Evolutionary conservation across 2,329 filamentous ascomycete genomes (phyloP), one percentile per base, ranked within the genome.

Genomic region (Ophiostoma perfectum): DNA sequence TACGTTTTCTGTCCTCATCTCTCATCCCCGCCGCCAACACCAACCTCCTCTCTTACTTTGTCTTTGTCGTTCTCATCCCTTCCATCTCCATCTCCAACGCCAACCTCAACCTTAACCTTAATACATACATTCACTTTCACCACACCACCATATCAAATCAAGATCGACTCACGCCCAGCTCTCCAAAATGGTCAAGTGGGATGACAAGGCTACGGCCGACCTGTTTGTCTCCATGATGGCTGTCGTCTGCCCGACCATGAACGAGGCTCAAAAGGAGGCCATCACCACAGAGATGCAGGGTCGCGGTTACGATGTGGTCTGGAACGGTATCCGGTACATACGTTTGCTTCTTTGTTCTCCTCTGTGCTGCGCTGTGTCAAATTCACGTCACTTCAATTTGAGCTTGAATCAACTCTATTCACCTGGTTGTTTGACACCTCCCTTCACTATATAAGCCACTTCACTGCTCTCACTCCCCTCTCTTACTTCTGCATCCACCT

Each of bases 261-360:
- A 67, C 5, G 67, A 68, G 11, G 73, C 73, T 14, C 72, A 77
- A 55, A 75, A 77, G 67, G 71, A 68, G 0, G 65, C 69, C 7
- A 71, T 76, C 11, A 72, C 73, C 11, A 9, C 18, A 1, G 66
- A 73, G 65, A 74, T 76, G 74, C 49, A 69, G 0, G n/a, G 16
- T 0, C 73, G 71, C 1, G 74, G 75, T 11, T 72, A 74, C 55
- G 70, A 74, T 12, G 71, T 75, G n/a, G 71, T 69, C 41, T 79
- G 77, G 78, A 79, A 79, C 58, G 76, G 71, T 27, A 77, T 79
- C 5, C 74, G 78, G 78, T 78, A 78, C 11, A 5, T 27, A 45
- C 27, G 4, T n/a, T 39, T 65, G 55, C n/a, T 67, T 60, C 65
- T 5, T 1, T 44, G 9, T 58, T 36, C 8, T 47, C 3, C n/a